Base-by-base conservation (phyloP, 805 yeast genomes). In the Candida schatavii region DNA sequence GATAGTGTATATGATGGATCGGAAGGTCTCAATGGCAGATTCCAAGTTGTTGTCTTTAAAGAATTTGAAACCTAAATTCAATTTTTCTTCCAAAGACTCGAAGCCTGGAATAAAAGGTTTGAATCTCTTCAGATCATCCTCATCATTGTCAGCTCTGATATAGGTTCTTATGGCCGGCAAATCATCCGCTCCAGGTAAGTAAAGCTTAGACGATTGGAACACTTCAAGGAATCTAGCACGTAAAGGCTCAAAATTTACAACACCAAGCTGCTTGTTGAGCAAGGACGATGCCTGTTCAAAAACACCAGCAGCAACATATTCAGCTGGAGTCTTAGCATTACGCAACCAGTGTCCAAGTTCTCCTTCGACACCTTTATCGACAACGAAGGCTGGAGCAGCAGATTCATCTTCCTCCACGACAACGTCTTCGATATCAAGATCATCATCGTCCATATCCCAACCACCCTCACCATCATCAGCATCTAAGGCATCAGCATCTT, bases 241-340 rank as follows among this genome's bases (percentile, higher is more conserved):
- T 53, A 93, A 75, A 11, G 98, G 98, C 56, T 83, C 95, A 60
- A 95, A 91, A 52, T 87, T 75, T 21, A 79, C 83, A 39, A 88
- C 78, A 54, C 97, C 99, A 35, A 83, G 73, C 65, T 95, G 99
- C 56, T 91, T 85, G 70, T 84, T 81, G 55, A 93, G 76, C 58
- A 95, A 78, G 55, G 89, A 95, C 30, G 97, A 93, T 29, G 98
- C 99, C 41, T 91, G 85, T 51, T 89, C 97, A 60, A 91, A 91
- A 3, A 95, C 86, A 54, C 99, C 99, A 2, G 97, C 89, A 2
- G 99, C 97, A 55, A 85, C 89, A 54, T 88, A 87, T 21, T 88
- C 88, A 23, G 96, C 97, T 3, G 97, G 88, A 42, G 90, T 77
- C 48, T 84, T 85, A 14, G 96, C 86, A 64, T 85, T 88, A 50